These are phyloP conservation scores for Fusarium cicatricum DNA, from an alignment of 2,329 filamentous ascomycete genomes.

Conservation along the genomic window DNA sequence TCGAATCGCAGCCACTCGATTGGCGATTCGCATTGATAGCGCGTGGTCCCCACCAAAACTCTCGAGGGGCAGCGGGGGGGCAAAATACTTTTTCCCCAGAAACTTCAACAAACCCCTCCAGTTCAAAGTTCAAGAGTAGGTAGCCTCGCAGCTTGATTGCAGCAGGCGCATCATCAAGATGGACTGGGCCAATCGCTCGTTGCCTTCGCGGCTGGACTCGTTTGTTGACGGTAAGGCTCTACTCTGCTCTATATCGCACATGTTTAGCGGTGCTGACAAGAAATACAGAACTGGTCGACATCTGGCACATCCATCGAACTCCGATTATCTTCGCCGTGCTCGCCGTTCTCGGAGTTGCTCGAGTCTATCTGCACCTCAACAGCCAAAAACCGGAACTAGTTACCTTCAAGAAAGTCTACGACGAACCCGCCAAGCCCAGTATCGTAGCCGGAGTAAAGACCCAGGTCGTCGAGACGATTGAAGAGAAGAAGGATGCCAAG, in stretches of 20 bases:
- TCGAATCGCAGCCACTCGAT: constrained; percentile 39
- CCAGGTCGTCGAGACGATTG: constrained; percentile 27
- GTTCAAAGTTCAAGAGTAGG: neutral
- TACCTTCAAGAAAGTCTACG: constrained; percentile 49
- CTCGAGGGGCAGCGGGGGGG: constrained; percentile 35
- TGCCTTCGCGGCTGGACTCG: constrained; percentile 37
- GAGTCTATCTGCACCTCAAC: constrained; percentile 54
- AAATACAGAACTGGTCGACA: constrained; percentile 48
- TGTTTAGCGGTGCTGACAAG: constrained; percentile 19
- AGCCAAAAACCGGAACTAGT: constrained; percentile 47
- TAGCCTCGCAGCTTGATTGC: constrained; percentile 10
- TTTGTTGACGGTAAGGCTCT: constrained; percentile 37
- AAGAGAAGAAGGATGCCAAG: constrained; percentile 43
- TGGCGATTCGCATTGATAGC: constrained; percentile 36
- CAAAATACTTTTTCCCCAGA: constrained; percentile 39
- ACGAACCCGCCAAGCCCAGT: constrained; percentile 32
- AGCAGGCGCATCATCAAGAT: constrained; percentile 26
- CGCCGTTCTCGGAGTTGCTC: constrained; percentile 49
- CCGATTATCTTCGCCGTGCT: constrained; percentile 53
- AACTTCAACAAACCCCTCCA: constrained; percentile 10
- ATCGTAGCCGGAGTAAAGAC: constrained; percentile 26
- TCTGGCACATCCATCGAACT: constrained; percentile 58
- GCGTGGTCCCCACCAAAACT: constrained; percentile 33
- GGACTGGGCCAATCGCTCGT: constrained; percentile 39
- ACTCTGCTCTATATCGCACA: neutral